Base-by-base conservation (phyloP, 768 basidiomycete genomes). In the Suillus spraguei region DNA sequence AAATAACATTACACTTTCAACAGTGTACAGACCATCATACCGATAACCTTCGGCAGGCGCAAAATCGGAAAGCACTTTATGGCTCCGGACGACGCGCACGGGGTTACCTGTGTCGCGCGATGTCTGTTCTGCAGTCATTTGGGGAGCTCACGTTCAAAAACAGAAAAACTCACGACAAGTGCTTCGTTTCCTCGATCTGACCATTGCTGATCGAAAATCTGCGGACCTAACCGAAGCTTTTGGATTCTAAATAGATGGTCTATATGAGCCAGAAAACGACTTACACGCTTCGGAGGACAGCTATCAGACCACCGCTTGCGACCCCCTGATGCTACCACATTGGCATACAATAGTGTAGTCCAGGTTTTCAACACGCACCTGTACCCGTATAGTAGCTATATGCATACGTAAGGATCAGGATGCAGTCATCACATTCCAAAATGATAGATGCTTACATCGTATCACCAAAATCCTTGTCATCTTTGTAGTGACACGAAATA, bases 11-110 rank as follows among this genome's bases (percentile, higher is more conserved):
- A 77, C 76, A 7, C 58, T 46, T 4, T 66, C 42, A 4, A 75
- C 65, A 41, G 33, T 74, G 59, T 75, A 75, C 3, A 75, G 47
- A 22, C 74, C 74, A 36, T 77, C 74, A 32, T 77, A 75, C 3
- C 74, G 76, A 39, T 67, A 69, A 10, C 73, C 74, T 2, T 36
- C 6, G 2, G 33, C 14, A 13, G 74, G 74, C 5, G 76, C 70
- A 64, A 73, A 76, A 49, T 62, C 61, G 11, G 76, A 76, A 8
- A 7, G 14, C 38, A 60, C 54, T 9, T 4, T 68, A 20, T 4
- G 64, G 9, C 74, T 72, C 20, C 74, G 68, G 41, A 76, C 38
- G 17, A 77, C 70, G n/a, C 74, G 67, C 9, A 76, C 60, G 1
- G 71, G 70, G 0, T 66, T 63, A 39, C 64, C 62, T 14, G 68